phyloP scores from a whole-genome alignment of 805 yeast species.

The Schizosaccharomyces octosporus region DNA sequence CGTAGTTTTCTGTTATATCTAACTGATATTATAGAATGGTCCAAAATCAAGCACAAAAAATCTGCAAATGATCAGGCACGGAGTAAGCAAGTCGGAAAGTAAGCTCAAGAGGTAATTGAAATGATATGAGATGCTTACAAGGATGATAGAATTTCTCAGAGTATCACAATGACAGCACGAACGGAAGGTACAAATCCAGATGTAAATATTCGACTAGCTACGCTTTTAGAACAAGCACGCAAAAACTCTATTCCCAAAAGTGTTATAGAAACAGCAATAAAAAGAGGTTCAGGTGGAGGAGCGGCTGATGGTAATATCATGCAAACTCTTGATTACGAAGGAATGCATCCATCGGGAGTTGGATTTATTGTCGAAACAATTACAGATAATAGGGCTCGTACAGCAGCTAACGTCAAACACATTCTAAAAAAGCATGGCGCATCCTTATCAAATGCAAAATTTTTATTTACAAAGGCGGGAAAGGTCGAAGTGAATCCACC shows the following conservation, averaged over 20 bases:
- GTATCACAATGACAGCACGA: not conserved
- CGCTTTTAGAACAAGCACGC: not conserved
- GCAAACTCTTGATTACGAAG: constrained; percentile 50
- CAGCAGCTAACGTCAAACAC: constrained; percentile 49
- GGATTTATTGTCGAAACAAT: constrained; percentile 62
- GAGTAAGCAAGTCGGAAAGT: not conserved
- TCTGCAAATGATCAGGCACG: not conserved
- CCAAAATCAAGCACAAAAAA: constrained; percentile 1
- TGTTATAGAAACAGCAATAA: not conserved
- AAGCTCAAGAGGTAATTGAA: not conserved
- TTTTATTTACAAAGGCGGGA: constrained; percentile 56
- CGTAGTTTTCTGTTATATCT: not conserved
- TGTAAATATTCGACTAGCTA: not conserved
- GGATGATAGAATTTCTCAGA: not conserved
- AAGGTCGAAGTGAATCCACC: constrained; percentile 14
- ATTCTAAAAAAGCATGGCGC: constrained; percentile 40
- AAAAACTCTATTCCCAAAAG: not conserved
- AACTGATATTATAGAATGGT: not conserved
- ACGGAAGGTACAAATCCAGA: not conserved
- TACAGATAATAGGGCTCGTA: constrained; percentile 68
- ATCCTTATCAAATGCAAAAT: constrained; percentile 53
- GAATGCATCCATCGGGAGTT: constrained; percentile 78
- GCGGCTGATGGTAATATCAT: constrained; percentile 14
- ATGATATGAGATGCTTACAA: not conserved
- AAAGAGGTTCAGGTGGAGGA: not conserved